Conservation (phyloP, 192 early-diverging fungal species). For the Podila epigama region DNA sequence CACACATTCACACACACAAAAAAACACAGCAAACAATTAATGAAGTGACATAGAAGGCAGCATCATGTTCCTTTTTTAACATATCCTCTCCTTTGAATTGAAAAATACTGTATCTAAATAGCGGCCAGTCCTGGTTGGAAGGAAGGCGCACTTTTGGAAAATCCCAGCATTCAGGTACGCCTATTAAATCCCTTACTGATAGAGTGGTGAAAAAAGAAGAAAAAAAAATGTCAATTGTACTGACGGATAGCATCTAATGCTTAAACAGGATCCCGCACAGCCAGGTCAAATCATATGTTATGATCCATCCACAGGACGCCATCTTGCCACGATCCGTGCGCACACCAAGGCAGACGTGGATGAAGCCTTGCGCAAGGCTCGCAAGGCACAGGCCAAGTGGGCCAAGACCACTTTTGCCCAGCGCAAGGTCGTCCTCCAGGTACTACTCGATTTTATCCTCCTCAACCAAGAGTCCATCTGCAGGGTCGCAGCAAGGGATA, state of each 20-base stretch:
- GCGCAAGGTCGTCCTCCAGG: conserved; percentile 73
- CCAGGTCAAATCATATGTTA: conserved; percentile 77
- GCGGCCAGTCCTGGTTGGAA: conserved; percentile 60
- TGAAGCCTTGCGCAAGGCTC: conserved; percentile 61
- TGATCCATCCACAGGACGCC: conserved; percentile 85
- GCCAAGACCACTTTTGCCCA: conserved; percentile 73
- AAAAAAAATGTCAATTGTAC: neutral
- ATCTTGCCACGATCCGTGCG: conserved; percentile 66
- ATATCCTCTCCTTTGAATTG: neutral
- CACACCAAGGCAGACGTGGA: conserved; percentile 65
- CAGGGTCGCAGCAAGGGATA: conserved; percentile 74
- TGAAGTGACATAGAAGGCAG: neutral
- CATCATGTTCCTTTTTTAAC: too few species aligned
- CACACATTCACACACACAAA: neutral
- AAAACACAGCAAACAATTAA: neutral
- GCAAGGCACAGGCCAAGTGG: conserved; percentile 73
- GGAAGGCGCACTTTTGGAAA: conserved; percentile 52
- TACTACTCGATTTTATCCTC: conserved; percentile 75
- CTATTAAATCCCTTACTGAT: neutral
- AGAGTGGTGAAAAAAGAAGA: neutral
- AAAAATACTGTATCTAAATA: conserved; percentile 4
- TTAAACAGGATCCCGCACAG: conserved; percentile 50
- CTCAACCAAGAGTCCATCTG: conserved; percentile 79
- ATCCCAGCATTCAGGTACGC: conserved; percentile 56
- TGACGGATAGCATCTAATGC: neutral